phyloP scores from a whole-genome alignment of 1,284 basidiomycete genomes.

The Ustilago vetiveriae region DNA sequence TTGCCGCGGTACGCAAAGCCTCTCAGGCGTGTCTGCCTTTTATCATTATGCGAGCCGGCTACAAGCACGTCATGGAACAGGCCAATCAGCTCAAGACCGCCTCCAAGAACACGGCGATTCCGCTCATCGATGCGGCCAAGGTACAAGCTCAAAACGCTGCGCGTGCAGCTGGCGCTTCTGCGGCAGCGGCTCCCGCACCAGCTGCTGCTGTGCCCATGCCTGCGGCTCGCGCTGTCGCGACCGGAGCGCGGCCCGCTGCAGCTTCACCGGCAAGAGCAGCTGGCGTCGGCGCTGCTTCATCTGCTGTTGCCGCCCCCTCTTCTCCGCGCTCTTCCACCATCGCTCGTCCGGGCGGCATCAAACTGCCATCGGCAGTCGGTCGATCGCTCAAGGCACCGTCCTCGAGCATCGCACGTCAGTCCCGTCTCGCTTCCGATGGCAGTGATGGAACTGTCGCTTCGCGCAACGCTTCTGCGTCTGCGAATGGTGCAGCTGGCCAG shows the following conservation, averaged over 20 bases:
- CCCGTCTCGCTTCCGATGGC: conserved; percentile 36
- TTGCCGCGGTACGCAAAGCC: conserved; percentile 87
- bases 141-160: conserved; percentile 44
- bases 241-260: conserved; percentile 6
- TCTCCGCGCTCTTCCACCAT: conserved; percentile 37
- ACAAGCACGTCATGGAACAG: conserved; percentile 85
- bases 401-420: conserved; percentile 24
- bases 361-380: conserved; percentile 50
- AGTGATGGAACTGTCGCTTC: conserved; percentile 19
- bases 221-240: conserved; percentile 9
- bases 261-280: conserved; percentile 27
- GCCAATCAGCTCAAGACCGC: conserved; percentile 89
- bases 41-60: conserved; percentile 81
- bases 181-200: conserved; percentile 24
- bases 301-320: conserved; percentile 15
- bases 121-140: conserved; percentile 79
- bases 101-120: conserved; percentile 82
- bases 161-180: conserved; percentile 50
- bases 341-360: conserved; percentile 43
- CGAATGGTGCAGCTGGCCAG: conserved; percentile 10
- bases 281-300: conserved; percentile 6
- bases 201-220: conserved; percentile 11
- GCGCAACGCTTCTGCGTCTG: conserved; percentile 29
- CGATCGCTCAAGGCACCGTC: conserved; percentile 52
- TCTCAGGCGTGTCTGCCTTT: conserved; percentile 83